Evolutionary conservation across 306 rosid species (phyloP).

Genomic region (Calophaca sinica): DNA sequence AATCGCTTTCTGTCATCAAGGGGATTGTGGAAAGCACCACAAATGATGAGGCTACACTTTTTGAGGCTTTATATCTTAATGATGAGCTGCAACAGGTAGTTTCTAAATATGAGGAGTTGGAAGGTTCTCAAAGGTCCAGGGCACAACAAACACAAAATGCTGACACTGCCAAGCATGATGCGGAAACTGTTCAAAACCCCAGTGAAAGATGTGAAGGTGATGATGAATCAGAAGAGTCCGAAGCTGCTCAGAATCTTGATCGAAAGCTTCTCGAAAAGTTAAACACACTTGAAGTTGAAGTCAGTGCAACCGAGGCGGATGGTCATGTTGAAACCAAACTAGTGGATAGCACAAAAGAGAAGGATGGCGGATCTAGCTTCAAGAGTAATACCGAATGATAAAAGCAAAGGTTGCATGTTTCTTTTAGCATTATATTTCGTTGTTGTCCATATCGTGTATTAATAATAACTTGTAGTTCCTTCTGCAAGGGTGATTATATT

Average conservation of each 20-base stretch:
- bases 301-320: constrained; percentile 46
- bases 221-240: constrained; percentile 42
- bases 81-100: constrained; percentile 79
- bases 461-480: constrained; percentile 28
- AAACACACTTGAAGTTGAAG: constrained; percentile 40
- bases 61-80: constrained; percentile 81
- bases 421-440: constrained; percentile 44
- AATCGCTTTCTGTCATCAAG: constrained; percentile 66
- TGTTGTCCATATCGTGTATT: constrained; percentile 40
- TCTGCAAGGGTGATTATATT: constrained; percentile 37
- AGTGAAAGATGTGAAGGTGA: constrained; percentile 24
- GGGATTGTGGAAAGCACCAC: constrained; percentile 75
- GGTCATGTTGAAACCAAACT: constrained; percentile 49
- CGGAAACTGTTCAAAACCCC: constrained; percentile 49
- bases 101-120: constrained; percentile 72
- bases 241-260: constrained; percentile 46
- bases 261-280: constrained; percentile 42
- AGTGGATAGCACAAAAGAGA: constrained; percentile 40
- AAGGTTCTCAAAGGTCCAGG: constrained; percentile 55
- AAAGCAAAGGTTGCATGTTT: constrained; percentile 22
- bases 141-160: constrained; percentile 48
- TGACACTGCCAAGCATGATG: constrained; percentile 47
- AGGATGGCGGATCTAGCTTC: constrained; percentile 39
- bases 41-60: constrained; percentile 74
- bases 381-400: constrained; percentile 53